Evolutionary conservation across 176 grass and related monocot genomes (phyloP), one percentile per base, ranked within the genome.

Genomic region (Eragrostis curvula): DNA sequence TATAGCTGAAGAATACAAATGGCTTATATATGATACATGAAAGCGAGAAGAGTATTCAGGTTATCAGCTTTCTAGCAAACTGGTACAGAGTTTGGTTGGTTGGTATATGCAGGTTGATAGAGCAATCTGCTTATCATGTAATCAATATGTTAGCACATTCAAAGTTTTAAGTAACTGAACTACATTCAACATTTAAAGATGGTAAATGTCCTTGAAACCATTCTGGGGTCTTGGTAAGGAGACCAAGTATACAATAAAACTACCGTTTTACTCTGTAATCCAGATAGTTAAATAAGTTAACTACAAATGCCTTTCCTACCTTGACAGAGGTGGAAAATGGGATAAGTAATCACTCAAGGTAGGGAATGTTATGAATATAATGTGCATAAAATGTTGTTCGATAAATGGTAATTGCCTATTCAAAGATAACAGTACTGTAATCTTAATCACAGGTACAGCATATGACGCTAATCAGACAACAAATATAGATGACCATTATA

Each of bases 221-320:
- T 60, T 21, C 6, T 74, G 29, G 41, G 59, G 20, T 66, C 57
- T 68, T 68, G 25, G 18, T 64, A 41, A 84, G 58, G 72, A 71
- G 73, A 84, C 20, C 41, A 62, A 27, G 30, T 41, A 78, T 39
- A 58, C 15, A 77, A 16, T 49, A 84, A 69, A 79, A 49, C 12
- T 84, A 84, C 9, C 29, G 76, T 75, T 77, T 73, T 40, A 79
- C 68, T 84, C 16, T 77, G 12, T 45, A 49, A 75, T 69, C 36
- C 28, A 48, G 25, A 8, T 45, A 25, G 13, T 47, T 84, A 39
- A 75, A 75, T 68, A 23, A 70, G 20, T 50, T 42, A 68, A 42
- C n/a, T 56, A 24, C 8, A 68, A 41, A 10, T 87, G 28, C 42
- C 32, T 40, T 78, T 48, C 74, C 60, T 45, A 75, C 29, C 60